Evolutionary conservation across 2,329 filamentous ascomycete species (phyloP), one percentile per base, ranked within the genome.

Genomic region (Stylonectria norvegica): DNA sequence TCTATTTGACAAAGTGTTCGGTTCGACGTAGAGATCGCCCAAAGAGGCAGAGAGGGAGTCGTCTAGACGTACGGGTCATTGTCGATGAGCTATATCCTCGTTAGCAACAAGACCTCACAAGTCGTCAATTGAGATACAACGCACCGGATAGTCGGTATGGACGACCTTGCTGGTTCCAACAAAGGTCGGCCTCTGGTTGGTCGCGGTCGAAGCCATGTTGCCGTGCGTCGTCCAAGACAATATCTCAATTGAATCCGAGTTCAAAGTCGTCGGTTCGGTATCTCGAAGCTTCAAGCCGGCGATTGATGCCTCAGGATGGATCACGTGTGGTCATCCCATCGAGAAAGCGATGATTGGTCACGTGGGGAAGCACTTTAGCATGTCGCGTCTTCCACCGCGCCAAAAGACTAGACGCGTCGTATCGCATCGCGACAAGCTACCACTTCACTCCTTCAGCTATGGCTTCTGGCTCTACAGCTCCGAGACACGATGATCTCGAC

Each of bases 1-100:
- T 42, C 12, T 9, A n/a, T 15, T 15, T 11, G 15, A 18, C 22
- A 5, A 10, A 23, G n/a, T n/a, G n/a, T 10, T 50, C 38, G 36
- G 30, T 19, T 43, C 28, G 12, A 35, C 19, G 39, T 29, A 36
- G 17, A 40, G 20, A 15, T 18, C 38, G 25, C 28, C 33, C 34
- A 22, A 18, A 16, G 29, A 35, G 40, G 20, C 17, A 5, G 14
- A 28, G 25, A 31, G 16, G 22, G 31, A 31, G 4, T 22, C n/a
- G n/a, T n/a, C n/a, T 11, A 22, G 32, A 66, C 65, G 42, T 90
- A 96, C 90, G 93, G 93, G 70, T 98, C 93, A 73, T 88, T 94
- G 75, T 98, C 93, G 70, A 98, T 97, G 72, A 97, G 86, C 93
- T 98, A 71, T 55, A 61, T 60, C 49, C 43, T 45, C 50, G 45